Base-by-base conservation (phyloP, 2,329 filamentous ascomycete genomes). In the Botrytis aclada region DNA sequence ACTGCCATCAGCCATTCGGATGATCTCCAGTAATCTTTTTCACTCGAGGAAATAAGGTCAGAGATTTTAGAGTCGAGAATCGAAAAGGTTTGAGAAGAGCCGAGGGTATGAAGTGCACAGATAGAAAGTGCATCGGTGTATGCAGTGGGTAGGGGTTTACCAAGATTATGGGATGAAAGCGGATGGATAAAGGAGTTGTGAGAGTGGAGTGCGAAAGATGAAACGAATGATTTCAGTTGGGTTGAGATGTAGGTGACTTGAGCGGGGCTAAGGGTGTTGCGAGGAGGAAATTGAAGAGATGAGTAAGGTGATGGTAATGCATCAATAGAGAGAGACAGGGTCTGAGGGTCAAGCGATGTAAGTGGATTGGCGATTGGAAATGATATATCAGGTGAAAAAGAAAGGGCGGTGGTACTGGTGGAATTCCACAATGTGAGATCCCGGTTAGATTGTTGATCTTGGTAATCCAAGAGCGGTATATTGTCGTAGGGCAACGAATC, bases 181-280 rank as follows among this genome's bases (percentile, higher is more conserved):
- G 70, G 74, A 29, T 78, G 76, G 22, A 78, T 78, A n/a, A 78
- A 78, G 4, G 71, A 72, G 25, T 77, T 73, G 37, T 74, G 70
- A 10, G 73, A 73, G 62, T 76, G 71, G 1, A 60, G 37, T 14
- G 74, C 73, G 7, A 77, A 47, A 7, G 69, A 41, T 29, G 63
- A 25, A 32, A 77, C 60, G 32, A 71, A 72, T 12, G 61, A 37
- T 43, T 76, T 73, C 8, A 77, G 54, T 66, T 77, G 73, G 20
- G 69, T 67, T 18, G 74, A 51, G 37, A 73, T 71, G 16, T 71
- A 76, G 22, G 67, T 58, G 37, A 74, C 25, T 70, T 76, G 74
- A 34, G 63, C 51, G 12, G 72, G 62, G 20, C 29, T 65, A 14
- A 74, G 56, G 32, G 43, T 61, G n/a, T 43, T 43, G 20, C 54